Base-by-base conservation (phyloP, 495 filamentous ascomycete species). In the Diplogelasinospora grovesii region DNA sequence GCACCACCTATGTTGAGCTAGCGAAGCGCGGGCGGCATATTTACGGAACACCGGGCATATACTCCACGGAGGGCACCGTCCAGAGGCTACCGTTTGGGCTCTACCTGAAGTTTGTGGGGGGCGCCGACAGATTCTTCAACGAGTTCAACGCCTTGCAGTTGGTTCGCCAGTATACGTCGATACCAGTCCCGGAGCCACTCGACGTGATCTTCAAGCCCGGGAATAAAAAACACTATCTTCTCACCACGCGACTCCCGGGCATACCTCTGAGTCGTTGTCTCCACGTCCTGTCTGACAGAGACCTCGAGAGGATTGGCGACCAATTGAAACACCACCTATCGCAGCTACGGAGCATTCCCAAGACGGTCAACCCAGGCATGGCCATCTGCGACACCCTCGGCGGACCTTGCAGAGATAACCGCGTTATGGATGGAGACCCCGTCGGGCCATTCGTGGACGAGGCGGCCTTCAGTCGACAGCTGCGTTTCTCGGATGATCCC, bases 381-480 rank as follows among this genome's bases (percentile, higher is more conserved):
- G 22, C 35, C 20, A 60, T 63, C 21, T 50, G 47, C 35, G 56
- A 63, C 38, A 54, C 54, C 3, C 36, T 53, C n/a, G 56, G 59
- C 10, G 41, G 41, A 13, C 27, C 51, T 1, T 49, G 46, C 39
- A 37, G 19, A 7, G 53, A 61, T 37, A 19, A 14, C 21, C 59
- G 59, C 22, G 54, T 64, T 31, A 39, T 34, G 2, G 40, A 43
- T 2, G 48, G 9, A 29, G 45, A 13, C 9, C 56, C 56, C 11
- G 29, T 59, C 9, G 61, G 59, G 8, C 59, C 61, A n/a, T 62
- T 62, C 32, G 13, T 35, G 3, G 54, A 60, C 39, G 59, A 64
- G 31, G 54, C 53, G 5, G 33, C 51, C 20, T 64, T 64, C 41
- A 61, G 50, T 35, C 43, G 53, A 20, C 23, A 49, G 8, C 23